Evolutionary conservation across 176 grass and related monocot species (phyloP).

Genomic region (Oryza longistaminata): DNA sequence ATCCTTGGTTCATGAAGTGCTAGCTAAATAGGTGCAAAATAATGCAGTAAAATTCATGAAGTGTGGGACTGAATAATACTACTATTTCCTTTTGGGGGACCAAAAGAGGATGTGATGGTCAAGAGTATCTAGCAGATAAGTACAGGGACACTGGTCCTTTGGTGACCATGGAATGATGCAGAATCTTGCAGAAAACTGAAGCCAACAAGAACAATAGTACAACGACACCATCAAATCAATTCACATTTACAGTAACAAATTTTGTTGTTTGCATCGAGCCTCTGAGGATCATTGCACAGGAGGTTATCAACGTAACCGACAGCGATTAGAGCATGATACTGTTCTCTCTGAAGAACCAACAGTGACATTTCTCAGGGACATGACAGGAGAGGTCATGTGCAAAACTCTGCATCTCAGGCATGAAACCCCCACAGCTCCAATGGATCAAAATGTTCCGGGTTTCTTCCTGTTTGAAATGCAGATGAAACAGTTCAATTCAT

Average conservation of each 20-base stretch:
- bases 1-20: neutral
- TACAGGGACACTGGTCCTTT: slow-evolving; percentile 30
- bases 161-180: slow-evolving; percentile 27
- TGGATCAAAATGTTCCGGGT: neutral
- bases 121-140: slow-evolving; percentile 39
- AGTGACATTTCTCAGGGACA: neutral
- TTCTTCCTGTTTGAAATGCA: slow-evolving; percentile 15
- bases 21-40: neutral
- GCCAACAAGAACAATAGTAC: slow-evolving; percentile 37
- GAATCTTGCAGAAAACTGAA: slow-evolving; percentile 36
- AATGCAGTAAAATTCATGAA: neutral
- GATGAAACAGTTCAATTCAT: slow-evolving; percentile 1
- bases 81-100: slow-evolving; percentile 30
- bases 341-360: slow-evolving; percentile 6
- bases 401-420: slow-evolving; percentile 4
- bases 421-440: slow-evolving; percentile 3
- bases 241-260: neutral
- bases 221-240: slow-evolving; percentile 19
- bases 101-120: slow-evolving; percentile 27
- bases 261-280: neutral
- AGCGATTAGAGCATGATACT: neutral
- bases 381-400: slow-evolving; percentile 7
- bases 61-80: neutral
- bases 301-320: slow-evolving; percentile 12
- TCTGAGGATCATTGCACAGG: neutral